These are phyloP conservation scores for Brassica napus DNA, from an alignment of 345 rosid genomes.

Conservation along the genomic window Da-Ae NC_063448.1:52554501-52555000, in stretches of 20 bases:
- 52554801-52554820: background rate
- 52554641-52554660: background rate
- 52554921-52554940: too few relatives aligned
- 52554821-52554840: too few relatives aligned
- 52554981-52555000: background rate
- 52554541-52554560: conserved; percentile 24
- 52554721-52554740: background rate
- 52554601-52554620: background rate
- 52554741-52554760: background rate
- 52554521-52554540: conserved; percentile 32
- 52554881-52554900: too few relatives aligned
- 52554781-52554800: background rate
- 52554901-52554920: too few relatives aligned
- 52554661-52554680: background rate
- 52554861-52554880: too few relatives aligned
- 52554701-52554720: background rate
- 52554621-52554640: background rate
- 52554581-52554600: background rate
- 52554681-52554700: background rate
- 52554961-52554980: too few relatives aligned
- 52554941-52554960: too few relatives aligned
- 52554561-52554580: conserved; percentile 18
- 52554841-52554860: too few relatives aligned
- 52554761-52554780: background rate
- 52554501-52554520: conserved; percentile 20